phyloP scores from a whole-genome alignment of 768 basidiomycete species.

The Tulasnella calospora region DNA sequence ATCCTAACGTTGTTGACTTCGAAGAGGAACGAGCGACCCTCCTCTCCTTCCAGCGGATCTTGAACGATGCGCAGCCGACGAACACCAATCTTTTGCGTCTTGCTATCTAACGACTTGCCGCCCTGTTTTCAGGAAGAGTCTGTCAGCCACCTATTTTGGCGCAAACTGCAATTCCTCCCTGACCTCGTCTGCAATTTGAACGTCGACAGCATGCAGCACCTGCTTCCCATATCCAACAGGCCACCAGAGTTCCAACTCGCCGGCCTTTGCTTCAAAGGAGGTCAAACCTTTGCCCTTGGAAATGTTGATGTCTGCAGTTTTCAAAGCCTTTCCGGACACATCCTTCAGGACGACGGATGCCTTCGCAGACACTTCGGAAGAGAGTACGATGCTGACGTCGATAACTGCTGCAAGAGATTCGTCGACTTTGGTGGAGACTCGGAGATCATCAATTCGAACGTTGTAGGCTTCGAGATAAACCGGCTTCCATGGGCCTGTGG shows the following conservation, averaged over 20 bases:
- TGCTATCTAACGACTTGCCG: slow-evolving; percentile 51
- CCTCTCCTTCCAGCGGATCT: slow-evolving; percentile 68
- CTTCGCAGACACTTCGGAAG: slow-evolving; percentile 39
- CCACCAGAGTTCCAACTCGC: slow-evolving; percentile 75
- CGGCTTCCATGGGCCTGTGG: slow-evolving; percentile 82
- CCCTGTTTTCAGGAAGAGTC: slow-evolving; percentile 37
- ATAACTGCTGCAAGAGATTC: neutral
- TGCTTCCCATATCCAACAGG: slow-evolving; percentile 79
- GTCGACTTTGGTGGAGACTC: slow-evolving; percentile 38
- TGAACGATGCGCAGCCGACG: slow-evolving; percentile 74
- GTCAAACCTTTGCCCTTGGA: slow-evolving; percentile 45
- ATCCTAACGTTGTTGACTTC: slow-evolving; percentile 84
- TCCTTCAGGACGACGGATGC: slow-evolving; percentile 50
- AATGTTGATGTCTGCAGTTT: slow-evolving; percentile 33
- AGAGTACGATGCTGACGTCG: slow-evolving; percentile 34
- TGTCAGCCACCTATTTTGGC: neutral
- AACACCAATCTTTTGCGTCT: slow-evolving; percentile 63
- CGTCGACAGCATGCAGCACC: slow-evolving; percentile 62
- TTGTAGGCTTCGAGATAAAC: slow-evolving; percentile 67
- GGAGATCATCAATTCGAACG: slow-evolving; percentile 59
- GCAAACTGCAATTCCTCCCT: slow-evolving; percentile 25
- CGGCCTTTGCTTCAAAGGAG: slow-evolving; percentile 44
- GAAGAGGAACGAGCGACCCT: slow-evolving; percentile 81
- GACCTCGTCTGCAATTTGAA: slow-evolving; percentile 55
- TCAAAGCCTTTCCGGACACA: slow-evolving; percentile 44